Evolutionary conservation across 2,329 filamentous ascomycete genomes (phyloP), one percentile per base, ranked within the genome.

Genomic region (Fusarium sp.): DNA sequence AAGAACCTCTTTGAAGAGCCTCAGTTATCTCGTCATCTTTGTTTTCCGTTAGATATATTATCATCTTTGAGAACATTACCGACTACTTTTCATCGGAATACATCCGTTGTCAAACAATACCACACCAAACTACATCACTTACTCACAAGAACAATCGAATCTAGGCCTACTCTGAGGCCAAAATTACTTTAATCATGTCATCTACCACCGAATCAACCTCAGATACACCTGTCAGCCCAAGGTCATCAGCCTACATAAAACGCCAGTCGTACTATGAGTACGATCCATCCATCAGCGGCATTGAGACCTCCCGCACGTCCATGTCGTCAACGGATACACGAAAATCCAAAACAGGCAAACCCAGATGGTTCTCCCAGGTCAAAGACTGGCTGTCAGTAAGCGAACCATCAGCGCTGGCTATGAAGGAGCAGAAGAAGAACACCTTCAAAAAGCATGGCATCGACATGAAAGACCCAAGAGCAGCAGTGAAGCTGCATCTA

Each of bases 361-460:
- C 70, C n/a, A 61, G 72, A 40, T 85, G 83, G 81, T 59, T 84
- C 23, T 76, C 76, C 9, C 80, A 82, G 28, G 73, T 86, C 49
- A 87, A 84, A 62, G 80, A 78, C 46, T 87, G 85, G 85, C 73
- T 86, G 10, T 79, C 79, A 3, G 79, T 81, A 23, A 84, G 81
- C 49, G 85, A 87, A 66, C 85, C 85, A 13, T 86, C 85, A 1
- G 78, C 79, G 3, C 82, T 84, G 46, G 85, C 84, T 2, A 77
- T 86, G 68, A 84, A 82, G 68, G 74, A 82, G 16, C 82, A 85
- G 66, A 83, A 81, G 69, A 80, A 78, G 55, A 78, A 80, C 16
- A 77, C 80, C 2, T 86, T 80, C 66, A 77, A 79, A 48, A 82
- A 78, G 43, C 81, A 82, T n/a, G 83, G 83, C 21, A 75, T 86